phyloP scores from a whole-genome alignment of 78 protist species.

The Dictyostelium purpureum region DNA sequence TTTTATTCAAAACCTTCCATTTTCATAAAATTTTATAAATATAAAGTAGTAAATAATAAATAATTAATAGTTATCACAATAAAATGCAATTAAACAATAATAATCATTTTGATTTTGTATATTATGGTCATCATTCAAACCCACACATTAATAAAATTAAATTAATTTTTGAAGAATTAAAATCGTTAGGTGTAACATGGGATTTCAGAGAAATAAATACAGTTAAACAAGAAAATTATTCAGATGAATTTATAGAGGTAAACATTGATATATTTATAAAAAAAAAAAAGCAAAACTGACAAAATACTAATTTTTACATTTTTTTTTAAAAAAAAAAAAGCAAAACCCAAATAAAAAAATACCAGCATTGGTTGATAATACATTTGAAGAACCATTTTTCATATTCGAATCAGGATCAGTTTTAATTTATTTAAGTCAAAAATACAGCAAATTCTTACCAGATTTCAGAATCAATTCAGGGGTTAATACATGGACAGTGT shows the following conservation, averaged over 20 bases:
- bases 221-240: neutral
- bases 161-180: neutral
- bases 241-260: neutral
- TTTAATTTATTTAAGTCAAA: slow-evolving; percentile 87
- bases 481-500: slow-evolving; percentile 68
- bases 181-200: neutral
- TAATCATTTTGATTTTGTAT: too few species aligned
- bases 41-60: too few species aligned
- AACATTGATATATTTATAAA: too few species aligned
- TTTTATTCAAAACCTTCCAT: too few species aligned
- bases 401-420: slow-evolving; percentile 90
- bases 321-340: neutral
- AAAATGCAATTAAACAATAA: too few species aligned
- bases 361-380: slow-evolving; percentile 86
- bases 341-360: slow-evolving; percentile 88
- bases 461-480: neutral
- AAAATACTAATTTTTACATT: neutral
- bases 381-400: slow-evolving; percentile 18
- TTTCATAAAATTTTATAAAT: too few species aligned
- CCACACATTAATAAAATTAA: neutral
- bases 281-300: too few species aligned
- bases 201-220: neutral
- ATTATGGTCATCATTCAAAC: too few species aligned
- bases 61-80: too few species aligned
- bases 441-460: slow-evolving; percentile 64